These are phyloP conservation scores for Phytophthora colocasiae DNA, from an alignment of 352 stramenopile genomes.

Conservation along the genomic window DNA sequence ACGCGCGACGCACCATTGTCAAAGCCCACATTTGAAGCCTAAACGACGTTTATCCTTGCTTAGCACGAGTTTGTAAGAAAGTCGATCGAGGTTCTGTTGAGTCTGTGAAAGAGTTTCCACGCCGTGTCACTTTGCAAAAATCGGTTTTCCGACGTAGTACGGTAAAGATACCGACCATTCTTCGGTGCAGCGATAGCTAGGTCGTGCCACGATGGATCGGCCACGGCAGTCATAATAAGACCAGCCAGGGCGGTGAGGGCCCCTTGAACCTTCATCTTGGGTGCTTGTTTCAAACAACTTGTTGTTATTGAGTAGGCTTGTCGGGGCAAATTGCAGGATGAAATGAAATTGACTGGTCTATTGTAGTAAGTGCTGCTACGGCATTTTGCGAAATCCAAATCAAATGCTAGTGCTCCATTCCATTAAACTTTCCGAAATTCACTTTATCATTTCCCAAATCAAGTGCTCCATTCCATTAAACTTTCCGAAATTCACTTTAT, in stretches of 20 bases:
- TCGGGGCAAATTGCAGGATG: neutral
- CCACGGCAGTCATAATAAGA: neutral
- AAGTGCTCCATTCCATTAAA: too few relatives aligned
- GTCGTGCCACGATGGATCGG: slow-evolving; percentile 1
- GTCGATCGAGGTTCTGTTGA: slow-evolving; percentile 7
- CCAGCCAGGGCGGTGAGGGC: neutral
- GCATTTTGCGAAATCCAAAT: too few relatives aligned
- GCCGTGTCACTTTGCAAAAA: neutral
- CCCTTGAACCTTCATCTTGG: slow-evolving; percentile 3
- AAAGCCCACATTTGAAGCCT: neutral
- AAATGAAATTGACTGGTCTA: neutral
- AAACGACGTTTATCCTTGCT: neutral
- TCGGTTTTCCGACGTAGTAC: neutral
- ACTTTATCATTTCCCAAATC: neutral
- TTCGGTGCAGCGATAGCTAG: slow-evolving; percentile 1
- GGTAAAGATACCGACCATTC: neutral
- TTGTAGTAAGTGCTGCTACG: too few relatives aligned
- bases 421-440: neutral
- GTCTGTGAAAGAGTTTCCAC: slow-evolving; percentile 2
- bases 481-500: neutral
- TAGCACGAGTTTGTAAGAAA: neutral
- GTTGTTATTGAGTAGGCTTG: too few relatives aligned
- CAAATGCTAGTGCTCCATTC: too few relatives aligned
- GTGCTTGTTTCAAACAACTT: too few relatives aligned
- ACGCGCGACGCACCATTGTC: neutral